These are phyloP conservation scores for Dichotomocladium elegans DNA, from an alignment of 371 early-diverging fungal genomes.

Conservation along the genomic window DNA sequence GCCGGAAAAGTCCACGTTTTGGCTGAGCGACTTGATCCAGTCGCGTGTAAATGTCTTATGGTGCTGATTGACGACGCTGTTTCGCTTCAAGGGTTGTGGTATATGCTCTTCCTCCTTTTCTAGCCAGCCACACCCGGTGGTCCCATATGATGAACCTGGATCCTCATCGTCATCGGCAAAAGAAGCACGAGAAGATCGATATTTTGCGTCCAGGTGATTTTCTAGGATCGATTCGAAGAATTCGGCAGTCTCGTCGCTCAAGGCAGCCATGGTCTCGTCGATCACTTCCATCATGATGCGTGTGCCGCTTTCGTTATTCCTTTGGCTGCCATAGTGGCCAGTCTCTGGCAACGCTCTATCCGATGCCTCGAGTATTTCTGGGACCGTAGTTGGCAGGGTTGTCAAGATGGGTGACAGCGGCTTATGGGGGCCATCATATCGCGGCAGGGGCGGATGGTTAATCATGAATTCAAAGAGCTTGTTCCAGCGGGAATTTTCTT, in stretches of 20 bases:
- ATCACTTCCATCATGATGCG: neutral
- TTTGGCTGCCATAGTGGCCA: neutral
- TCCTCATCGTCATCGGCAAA: too few species aligned
- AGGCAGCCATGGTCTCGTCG: neutral
- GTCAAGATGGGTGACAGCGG: too few species aligned
- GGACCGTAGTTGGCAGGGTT: too few species aligned
- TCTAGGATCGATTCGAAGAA: neutral
- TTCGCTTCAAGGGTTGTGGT: neutral
- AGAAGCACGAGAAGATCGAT: too few species aligned
- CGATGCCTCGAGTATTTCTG: neutral
- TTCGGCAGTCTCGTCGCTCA: neutral
- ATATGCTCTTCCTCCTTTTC: neutral
- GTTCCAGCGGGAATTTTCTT: conserved; percentile 21
- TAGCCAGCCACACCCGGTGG: neutral
- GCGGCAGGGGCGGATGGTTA: neutral
- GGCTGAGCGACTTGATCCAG: neutral
- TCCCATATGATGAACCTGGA: too few species aligned
- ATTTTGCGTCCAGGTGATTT: too few species aligned
- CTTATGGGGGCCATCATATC: too few species aligned
- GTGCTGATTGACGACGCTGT: neutral
- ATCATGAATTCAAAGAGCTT: conserved; percentile 24
- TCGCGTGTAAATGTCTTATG: too few species aligned
- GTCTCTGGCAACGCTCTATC: neutral
- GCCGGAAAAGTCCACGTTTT: neutral
- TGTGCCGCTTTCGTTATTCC: neutral